These are phyloP conservation scores for Saccharata proteae DNA, from an alignment of 2,329 filamentous ascomycete genomes.

Conservation along the genomic window DNA sequence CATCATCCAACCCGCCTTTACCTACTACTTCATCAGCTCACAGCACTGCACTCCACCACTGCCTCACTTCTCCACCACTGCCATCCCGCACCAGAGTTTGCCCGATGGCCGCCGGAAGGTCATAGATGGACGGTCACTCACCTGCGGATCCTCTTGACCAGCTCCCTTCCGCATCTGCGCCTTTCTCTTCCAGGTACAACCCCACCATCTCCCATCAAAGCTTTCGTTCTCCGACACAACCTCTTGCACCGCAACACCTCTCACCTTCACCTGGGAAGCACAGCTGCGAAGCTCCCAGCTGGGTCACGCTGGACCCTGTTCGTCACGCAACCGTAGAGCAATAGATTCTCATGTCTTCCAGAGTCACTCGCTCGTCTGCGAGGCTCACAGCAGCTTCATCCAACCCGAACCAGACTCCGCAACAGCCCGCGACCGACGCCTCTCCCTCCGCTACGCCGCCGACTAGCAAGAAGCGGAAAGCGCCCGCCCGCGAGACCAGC, in stretches of 20 bases:
- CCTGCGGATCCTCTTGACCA: too few relatives aligned
- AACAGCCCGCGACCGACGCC: conserved; percentile 30
- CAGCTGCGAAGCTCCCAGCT: conserved; percentile 19
- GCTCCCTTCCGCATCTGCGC: conserved; percentile 12
- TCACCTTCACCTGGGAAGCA: conserved; percentile 17
- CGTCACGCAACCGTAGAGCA: too few relatives aligned
- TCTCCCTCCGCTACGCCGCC: conserved; percentile 30
- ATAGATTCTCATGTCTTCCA: conserved; percentile 77
- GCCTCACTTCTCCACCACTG: too few relatives aligned
- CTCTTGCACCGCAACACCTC: too few relatives aligned
- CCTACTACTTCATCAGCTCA: too few relatives aligned
- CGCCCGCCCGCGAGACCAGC: conserved; percentile 32
- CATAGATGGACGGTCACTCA: too few relatives aligned
- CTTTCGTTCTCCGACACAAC: too few relatives aligned
- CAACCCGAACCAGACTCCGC: conserved; percentile 26
- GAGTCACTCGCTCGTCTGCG: conserved; percentile 90
- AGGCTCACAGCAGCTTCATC: conserved; percentile 69
- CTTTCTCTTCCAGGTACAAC: conserved; percentile 17
- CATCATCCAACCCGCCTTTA: too few relatives aligned
- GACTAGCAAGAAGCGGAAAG: conserved; percentile 65
- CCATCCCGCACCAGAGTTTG: too few relatives aligned
- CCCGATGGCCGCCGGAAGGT: too few relatives aligned
- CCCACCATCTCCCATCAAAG: conserved; percentile 8
- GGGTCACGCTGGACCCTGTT: too few relatives aligned
- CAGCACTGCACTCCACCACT: too few relatives aligned